Conservation (phyloP, 2,329 filamentous ascomycete species). For the Cercospora janseana region DNA sequence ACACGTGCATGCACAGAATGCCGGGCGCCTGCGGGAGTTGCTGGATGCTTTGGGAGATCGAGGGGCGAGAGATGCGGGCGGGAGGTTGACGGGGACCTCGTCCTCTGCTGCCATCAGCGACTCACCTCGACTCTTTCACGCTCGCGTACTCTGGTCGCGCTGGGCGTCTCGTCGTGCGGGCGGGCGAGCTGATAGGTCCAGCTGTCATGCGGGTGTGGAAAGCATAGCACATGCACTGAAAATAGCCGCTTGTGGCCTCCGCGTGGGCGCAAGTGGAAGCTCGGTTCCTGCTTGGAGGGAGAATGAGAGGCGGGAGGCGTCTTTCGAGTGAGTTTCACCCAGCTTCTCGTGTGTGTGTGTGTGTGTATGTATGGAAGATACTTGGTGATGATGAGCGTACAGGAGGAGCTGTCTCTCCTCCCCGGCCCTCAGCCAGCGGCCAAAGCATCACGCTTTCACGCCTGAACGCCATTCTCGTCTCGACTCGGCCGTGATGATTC, state of each 20-base stretch:
- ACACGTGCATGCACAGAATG: conserved; percentile 12
- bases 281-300: background rate
- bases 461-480: conserved; percentile 6
- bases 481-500: background rate
- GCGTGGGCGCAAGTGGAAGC: conserved; percentile 1
- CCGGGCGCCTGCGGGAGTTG: conserved; percentile 23
- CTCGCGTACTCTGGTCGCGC: conserved; percentile 13
- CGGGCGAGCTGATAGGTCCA: conserved; percentile 24
- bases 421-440: background rate
- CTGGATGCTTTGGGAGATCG: conserved; percentile 13
- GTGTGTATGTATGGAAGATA: background rate
- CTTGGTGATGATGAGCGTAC: background rate
- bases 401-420: no score
- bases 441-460: conserved; percentile 16
- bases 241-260: conserved; percentile 22
- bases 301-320: background rate
- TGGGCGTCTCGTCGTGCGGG: conserved; percentile 7
- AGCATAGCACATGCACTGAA: conserved; percentile 14
- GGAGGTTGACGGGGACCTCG: conserved; percentile 10
- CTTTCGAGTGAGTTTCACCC: no score
- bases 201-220: conserved; percentile 17
- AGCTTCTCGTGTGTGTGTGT: background rate
- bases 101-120: conserved; percentile 19
- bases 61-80: no score
- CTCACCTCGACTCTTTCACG: conserved; percentile 23